phyloP scores from a whole-genome alignment of 768 basidiomycete genomes.

The Megacollybia marginata region DNA sequence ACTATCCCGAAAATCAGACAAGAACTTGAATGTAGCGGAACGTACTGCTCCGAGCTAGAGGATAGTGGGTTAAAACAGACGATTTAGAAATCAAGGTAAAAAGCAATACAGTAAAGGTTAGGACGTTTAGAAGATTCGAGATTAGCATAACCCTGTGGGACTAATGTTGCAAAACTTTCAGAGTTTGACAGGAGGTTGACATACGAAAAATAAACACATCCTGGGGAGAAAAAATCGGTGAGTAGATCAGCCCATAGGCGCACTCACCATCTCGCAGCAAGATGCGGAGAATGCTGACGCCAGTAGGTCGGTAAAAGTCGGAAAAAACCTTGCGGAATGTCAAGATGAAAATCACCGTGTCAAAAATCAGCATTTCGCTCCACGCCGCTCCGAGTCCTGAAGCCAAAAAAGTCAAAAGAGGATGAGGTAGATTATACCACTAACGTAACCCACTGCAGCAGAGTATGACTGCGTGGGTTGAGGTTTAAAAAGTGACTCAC shows the following conservation, averaged over 20 bases:
- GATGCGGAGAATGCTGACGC: slow-evolving; percentile 4
- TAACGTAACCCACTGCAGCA: too few relatives aligned
- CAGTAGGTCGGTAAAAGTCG: background rate
- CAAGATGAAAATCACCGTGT: slow-evolving; percentile 12
- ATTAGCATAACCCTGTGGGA: background rate
- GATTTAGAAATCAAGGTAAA: background rate
- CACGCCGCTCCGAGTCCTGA: slow-evolving; percentile 10
- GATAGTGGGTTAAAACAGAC: background rate
- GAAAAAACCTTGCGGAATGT: slow-evolving; percentile 12
- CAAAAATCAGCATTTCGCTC: slow-evolving; percentile 12
- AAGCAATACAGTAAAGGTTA: slow-evolving; percentile 1
- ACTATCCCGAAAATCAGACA: background rate
- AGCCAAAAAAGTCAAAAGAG: background rate
- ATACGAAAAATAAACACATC: slow-evolving; percentile 2
- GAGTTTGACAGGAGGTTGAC: background rate
- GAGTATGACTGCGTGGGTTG: too few relatives aligned
- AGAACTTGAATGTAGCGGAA: background rate
- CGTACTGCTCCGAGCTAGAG: background rate
- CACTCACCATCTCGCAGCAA: slow-evolving; percentile 12
- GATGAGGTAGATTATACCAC: too few relatives aligned
- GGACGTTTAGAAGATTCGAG: slow-evolving; percentile 1
- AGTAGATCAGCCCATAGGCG: background rate
- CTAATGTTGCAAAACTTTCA: background rate
- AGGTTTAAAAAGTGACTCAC: too few relatives aligned
- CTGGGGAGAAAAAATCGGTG: background rate